Conservation (phyloP, 805 yeast genomes). For the Naumovozyma dairenensis region DNA sequence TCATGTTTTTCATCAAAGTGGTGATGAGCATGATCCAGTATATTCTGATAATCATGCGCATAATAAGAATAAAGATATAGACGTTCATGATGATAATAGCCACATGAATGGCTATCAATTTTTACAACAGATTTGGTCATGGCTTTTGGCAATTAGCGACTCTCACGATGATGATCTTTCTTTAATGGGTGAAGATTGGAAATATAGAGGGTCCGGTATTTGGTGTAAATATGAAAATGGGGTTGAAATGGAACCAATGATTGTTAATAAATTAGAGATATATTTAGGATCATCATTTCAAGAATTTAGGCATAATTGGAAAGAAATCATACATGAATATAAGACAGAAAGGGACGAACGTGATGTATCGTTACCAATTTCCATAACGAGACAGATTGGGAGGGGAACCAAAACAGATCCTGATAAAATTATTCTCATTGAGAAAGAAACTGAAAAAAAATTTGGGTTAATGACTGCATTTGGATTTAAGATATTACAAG, state of each 20-base stretch:
- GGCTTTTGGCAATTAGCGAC: neutral
- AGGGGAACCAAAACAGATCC: neutral
- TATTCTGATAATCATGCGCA: neutral
- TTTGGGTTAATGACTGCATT: constrained; percentile 31
- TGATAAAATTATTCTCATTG: neutral
- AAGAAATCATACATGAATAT: constrained; percentile 19
- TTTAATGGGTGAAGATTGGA: constrained; percentile 32
- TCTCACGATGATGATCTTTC: constrained; percentile 6
- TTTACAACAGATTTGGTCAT: too few species aligned
- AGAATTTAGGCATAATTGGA: constrained; percentile 55
- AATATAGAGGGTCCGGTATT: constrained; percentile 37
- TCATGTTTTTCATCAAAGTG: constrained; percentile 13
- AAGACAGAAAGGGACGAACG: neutral
- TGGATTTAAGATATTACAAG: constrained; percentile 51
- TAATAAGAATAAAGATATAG: too few species aligned
- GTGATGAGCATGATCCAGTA: neutral
- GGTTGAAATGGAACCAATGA: too few species aligned
- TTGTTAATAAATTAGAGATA: constrained; percentile 37
- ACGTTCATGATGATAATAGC: neutral
- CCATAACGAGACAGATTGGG: constrained; percentile 8
- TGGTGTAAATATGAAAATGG: constrained; percentile 44
- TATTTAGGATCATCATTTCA: constrained; percentile 46
- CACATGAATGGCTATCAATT: too few species aligned
- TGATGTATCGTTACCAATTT: constrained; percentile 4
- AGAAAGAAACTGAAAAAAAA: too few species aligned